Evolutionary conservation across 768 basidiomycete genomes (phyloP).

Genomic region (Mycena chlorophos): DNA sequence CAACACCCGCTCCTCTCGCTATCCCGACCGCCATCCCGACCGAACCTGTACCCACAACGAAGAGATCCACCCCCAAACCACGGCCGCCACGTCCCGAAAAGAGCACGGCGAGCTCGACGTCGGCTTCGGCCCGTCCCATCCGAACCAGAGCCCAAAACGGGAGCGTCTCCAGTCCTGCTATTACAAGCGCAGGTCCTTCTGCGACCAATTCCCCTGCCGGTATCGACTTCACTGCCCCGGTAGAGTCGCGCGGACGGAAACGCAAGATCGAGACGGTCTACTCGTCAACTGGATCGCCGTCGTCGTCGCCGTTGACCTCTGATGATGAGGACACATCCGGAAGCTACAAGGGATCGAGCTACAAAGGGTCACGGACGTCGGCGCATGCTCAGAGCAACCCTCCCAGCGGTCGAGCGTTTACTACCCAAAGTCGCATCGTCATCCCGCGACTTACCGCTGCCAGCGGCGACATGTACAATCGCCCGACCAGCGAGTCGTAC

Average conservation of each 20-base stretch:
- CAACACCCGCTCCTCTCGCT: constrained; percentile 3
- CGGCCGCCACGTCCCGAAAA: background rate
- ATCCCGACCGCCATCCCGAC: constrained; percentile 20
- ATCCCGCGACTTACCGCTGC: constrained; percentile 11
- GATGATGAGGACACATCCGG: constrained; percentile 11
- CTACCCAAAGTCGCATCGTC: constrained; percentile 15
- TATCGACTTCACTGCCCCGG: constrained; percentile 21
- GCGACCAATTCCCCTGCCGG: constrained; percentile 7
- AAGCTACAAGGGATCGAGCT: constrained; percentile 2
- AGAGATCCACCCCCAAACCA: background rate
- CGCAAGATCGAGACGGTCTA: constrained; percentile 22
- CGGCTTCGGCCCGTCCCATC: background rate
- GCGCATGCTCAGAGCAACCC: constrained; percentile 3
- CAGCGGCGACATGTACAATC: constrained; percentile 14
- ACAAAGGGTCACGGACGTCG: constrained; percentile 7
- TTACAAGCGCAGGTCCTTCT: constrained; percentile 1
- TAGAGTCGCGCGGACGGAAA: constrained; percentile 23
- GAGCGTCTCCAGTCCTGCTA: background rate
- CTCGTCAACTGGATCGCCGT: constrained; percentile 9
- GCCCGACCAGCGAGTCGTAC: constrained; percentile 8
- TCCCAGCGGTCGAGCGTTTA: constrained; percentile 17
- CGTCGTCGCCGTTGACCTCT: constrained; percentile 22
- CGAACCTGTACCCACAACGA: background rate
- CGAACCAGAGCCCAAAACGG: background rate
- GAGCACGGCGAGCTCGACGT: too few species aligned